A percentile compares a stretch with the other conserved stretches of the same genome.
phyloP scores from a whole-genome alignment of 495 filamentous ascomycete species.

The Halenospora varia region DNA sequence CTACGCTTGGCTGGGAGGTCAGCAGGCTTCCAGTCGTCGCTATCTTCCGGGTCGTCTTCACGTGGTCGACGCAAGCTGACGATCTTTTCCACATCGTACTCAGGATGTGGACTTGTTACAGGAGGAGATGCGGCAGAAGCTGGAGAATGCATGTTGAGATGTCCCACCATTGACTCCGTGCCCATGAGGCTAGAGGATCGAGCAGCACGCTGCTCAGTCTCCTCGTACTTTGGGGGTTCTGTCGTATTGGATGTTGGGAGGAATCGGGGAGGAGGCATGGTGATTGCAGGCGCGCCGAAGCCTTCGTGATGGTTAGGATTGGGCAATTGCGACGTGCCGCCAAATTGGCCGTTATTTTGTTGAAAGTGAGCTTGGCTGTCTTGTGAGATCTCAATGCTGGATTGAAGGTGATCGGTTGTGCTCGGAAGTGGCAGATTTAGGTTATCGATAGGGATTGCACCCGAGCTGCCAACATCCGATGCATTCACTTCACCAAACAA shows the following conservation, averaged over 20 bases:
- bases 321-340: too few relatives aligned
- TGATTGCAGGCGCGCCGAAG: too few relatives aligned
- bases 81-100: neutral
- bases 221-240: conserved; percentile 35
- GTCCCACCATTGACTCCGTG: conserved; percentile 62
- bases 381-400: neutral
- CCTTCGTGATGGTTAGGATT: too few relatives aligned
- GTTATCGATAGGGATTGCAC: conserved; percentile 35
- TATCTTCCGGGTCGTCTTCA: conserved; percentile 14
- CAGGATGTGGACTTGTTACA: neutral
- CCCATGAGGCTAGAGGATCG: conserved; percentile 54
- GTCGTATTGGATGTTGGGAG: conserved; percentile 40
- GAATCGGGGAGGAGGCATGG: conserved; percentile 12
- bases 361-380: too few relatives aligned
- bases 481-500: conserved; percentile 79
- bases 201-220: conserved; percentile 31
- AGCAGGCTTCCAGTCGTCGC: conserved; percentile 11
- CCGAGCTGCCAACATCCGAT: conserved; percentile 62
- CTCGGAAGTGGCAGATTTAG: conserved; percentile 39
- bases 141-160: conserved; percentile 63
- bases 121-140: conserved; percentile 24
- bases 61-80: conserved; percentile 21
- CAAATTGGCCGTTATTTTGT: too few relatives aligned
- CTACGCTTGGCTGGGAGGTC: conserved; percentile 14
- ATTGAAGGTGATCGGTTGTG: conserved; percentile 26